These are phyloP conservation scores for Termitomyces sp. DNA, from an alignment of 768 basidiomycete genomes.

Conservation along the genomic window DNA sequence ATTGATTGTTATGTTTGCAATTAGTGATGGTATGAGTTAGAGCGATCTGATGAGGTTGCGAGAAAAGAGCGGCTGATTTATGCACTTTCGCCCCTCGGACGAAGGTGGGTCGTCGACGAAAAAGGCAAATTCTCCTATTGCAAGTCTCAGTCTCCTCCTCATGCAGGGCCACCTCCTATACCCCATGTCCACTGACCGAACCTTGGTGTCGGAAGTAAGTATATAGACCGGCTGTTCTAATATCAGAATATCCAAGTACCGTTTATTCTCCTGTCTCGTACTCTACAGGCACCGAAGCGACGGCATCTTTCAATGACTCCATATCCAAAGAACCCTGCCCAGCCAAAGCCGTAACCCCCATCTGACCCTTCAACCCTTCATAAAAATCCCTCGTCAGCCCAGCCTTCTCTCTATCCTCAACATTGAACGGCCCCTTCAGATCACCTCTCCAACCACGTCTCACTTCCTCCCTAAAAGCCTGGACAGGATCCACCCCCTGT, in stretches of 20 bases:
- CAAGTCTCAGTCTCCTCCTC: neutral
- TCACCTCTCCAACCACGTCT: conserved; percentile 66
- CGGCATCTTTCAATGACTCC: conserved; percentile 8
- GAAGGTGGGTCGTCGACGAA: neutral
- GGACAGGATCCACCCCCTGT: conserved; percentile 50
- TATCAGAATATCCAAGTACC: neutral
- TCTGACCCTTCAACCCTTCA: conserved; percentile 63
- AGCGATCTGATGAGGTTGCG: too few species aligned
- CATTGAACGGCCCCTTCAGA: conserved; percentile 82
- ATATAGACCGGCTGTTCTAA: too few species aligned
- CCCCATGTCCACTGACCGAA: neutral
- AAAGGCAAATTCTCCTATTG: neutral
- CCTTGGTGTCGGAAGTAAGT: too few species aligned
- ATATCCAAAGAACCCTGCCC: conserved; percentile 1
- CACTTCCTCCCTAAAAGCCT: conserved; percentile 70
- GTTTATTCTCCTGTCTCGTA: conserved; percentile 6
- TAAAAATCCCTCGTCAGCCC: conserved; percentile 74
- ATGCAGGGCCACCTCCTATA: neutral
- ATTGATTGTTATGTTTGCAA: too few species aligned
- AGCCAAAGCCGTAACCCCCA: conserved; percentile 25
- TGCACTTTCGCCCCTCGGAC: neutral
- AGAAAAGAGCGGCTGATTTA: neutral
- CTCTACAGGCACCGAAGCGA: conserved; percentile 15
- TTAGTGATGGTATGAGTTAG: too few species aligned
- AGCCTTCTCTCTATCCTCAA: conserved; percentile 65